Conservation (phyloP, 73 alveolate genomes). For the Urostyla sp. region DNA sequence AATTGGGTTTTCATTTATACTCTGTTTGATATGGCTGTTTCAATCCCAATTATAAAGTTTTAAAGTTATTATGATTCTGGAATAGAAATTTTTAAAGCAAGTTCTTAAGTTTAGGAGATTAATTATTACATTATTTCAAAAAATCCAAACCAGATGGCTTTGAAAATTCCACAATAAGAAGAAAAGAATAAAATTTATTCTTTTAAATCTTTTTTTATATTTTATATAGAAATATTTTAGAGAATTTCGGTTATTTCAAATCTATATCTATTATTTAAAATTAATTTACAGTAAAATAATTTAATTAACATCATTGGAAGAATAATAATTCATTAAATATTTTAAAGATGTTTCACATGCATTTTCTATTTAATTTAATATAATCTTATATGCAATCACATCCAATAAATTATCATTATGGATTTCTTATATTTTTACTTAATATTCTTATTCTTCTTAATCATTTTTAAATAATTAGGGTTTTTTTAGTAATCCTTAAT, state of each 20-base stretch:
- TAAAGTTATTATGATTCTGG: background rate
- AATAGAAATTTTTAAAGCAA: background rate
- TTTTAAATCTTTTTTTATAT: background rate
- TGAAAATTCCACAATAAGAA: conserved; percentile 5
- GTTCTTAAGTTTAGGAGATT: background rate
- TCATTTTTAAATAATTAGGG: background rate
- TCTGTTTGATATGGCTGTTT: conserved; percentile 6
- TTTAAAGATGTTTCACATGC: background rate
- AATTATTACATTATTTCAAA: background rate
- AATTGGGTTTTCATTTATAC: background rate
- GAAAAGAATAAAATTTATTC: conserved; percentile 12
- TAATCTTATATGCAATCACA: background rate
- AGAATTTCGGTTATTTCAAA: conserved; percentile 8
- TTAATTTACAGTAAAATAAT: background rate
- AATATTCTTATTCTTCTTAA: background rate
- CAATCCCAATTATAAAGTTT: background rate
- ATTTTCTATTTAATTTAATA: background rate
- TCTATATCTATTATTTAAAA: too few relatives aligned
- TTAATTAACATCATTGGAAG: background rate
- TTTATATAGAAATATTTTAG: background rate
- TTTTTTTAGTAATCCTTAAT: background rate
- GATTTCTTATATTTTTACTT: background rate
- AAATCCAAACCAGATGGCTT: conserved; percentile 40
- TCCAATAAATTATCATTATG: background rate
- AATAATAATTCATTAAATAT: background rate